Percentiles rank a stretch among this genome's conserved stretches.
These are phyloP conservation scores for Termitomyces sp. DNA, from an alignment of 768 basidiomycete species.

Conservation along the genomic window DNA sequence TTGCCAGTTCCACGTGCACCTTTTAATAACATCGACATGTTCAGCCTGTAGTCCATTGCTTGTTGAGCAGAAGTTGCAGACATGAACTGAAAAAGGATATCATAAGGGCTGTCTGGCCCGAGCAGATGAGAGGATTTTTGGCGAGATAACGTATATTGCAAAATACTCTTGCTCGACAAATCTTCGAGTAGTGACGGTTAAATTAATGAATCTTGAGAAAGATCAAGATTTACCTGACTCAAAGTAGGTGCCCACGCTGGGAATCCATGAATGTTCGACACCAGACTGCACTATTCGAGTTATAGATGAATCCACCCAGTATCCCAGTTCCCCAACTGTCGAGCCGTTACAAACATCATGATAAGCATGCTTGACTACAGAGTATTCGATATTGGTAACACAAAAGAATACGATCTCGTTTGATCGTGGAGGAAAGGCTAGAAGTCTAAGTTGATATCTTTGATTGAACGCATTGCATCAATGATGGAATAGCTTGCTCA, in stretches of 20 bases:
- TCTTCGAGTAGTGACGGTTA: neutral
- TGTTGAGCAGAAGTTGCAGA: constrained; percentile 53
- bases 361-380: constrained; percentile 34
- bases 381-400: constrained; percentile 71
- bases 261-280: constrained; percentile 59
- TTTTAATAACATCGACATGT: constrained; percentile 68
- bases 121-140: constrained; percentile 20
- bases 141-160: constrained; percentile 18
- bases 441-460: neutral
- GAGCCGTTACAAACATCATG: constrained; percentile 48
- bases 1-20: constrained; percentile 84
- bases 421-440: constrained; percentile 17
- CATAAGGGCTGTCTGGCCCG: constrained; percentile 29
- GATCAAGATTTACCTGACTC: constrained; percentile 34
- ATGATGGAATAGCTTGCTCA: constrained; percentile 10
- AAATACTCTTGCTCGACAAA: constrained; percentile 14
- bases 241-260: constrained; percentile 42
- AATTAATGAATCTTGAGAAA: neutral
- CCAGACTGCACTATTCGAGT: constrained; percentile 82
- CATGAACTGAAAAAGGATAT: constrained; percentile 49
- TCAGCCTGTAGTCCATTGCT: constrained; percentile 55
- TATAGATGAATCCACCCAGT: constrained; percentile 67
- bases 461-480: neutral
- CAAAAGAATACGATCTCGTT: constrained; percentile 67
- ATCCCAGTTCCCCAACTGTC: constrained; percentile 69